phyloP scores from a whole-genome alignment of 2,329 filamentous ascomycete species.

The Aspergillus jensenii region DNA sequence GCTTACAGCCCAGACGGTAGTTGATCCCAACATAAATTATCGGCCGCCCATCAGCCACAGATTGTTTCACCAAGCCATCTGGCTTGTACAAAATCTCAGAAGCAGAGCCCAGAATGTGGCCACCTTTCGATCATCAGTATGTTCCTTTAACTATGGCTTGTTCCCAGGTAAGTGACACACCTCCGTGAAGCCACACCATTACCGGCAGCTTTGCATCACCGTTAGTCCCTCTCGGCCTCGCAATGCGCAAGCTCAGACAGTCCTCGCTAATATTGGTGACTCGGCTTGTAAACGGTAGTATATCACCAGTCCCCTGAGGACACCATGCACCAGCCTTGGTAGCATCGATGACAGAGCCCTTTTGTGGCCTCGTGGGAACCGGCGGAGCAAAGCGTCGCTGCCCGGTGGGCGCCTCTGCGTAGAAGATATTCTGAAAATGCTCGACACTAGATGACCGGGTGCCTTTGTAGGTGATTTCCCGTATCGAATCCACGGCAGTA shows the following conservation, averaged over 20 bases:
- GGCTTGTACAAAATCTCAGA: conserved; percentile 17
- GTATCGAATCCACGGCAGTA: background rate
- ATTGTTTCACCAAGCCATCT: conserved; percentile 12
- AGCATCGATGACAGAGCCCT: conserved; percentile 19
- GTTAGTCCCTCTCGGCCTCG: conserved; percentile 1
- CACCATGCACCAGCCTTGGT: conserved; percentile 19
- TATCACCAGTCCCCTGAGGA: conserved; percentile 18
- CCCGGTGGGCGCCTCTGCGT: conserved; percentile 17
- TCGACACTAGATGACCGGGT: conserved; percentile 8
- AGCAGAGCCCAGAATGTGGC: conserved; percentile 16
- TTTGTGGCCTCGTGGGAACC: conserved; percentile 1
- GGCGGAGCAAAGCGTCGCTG: conserved; percentile 16
- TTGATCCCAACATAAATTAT: conserved; percentile 18
- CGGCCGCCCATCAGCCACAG: conserved; percentile 10
- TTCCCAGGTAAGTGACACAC: background rate
- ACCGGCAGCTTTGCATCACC: conserved; percentile 11
- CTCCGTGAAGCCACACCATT: conserved; percentile 19
- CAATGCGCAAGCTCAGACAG: conserved; percentile 19
- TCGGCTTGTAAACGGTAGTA: conserved; percentile 19
- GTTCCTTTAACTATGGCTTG: background rate
- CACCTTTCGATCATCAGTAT: conserved; percentile 7
- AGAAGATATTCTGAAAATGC: conserved; percentile 22
- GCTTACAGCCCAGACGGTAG: conserved; percentile 16
- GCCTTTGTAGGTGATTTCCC: conserved; percentile 14
- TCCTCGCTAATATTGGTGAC: conserved; percentile 20